Conservation (phyloP, 768 basidiomycete genomes). For the Pisolithus marmoratus region DNA sequence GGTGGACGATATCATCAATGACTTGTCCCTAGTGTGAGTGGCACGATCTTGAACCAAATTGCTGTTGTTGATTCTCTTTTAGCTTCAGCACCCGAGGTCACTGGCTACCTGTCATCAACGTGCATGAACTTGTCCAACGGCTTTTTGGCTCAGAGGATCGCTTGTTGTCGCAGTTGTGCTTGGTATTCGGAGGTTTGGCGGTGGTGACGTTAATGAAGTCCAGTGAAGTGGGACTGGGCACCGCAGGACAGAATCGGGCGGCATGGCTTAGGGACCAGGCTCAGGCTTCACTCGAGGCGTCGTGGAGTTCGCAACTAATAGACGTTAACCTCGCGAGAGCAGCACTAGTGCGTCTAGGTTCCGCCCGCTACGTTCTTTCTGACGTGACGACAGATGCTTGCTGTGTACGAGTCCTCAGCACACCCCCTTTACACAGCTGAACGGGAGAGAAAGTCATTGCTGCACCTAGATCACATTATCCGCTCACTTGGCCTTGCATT, state of each 20-base stretch:
- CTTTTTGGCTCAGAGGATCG: conserved; percentile 50
- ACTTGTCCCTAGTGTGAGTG: conserved; percentile 49
- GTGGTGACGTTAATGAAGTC: conserved; percentile 69
- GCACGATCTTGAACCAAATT: not conserved
- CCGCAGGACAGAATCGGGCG: conserved; percentile 51
- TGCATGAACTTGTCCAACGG: conserved; percentile 46
- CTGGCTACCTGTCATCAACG: conserved; percentile 65
- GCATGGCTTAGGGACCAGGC: conserved; percentile 53
- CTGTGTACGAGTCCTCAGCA: conserved; percentile 71
- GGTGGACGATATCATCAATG: conserved; percentile 42
- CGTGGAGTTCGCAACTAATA: conserved; percentile 46
- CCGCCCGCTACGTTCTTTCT: conserved; percentile 2
- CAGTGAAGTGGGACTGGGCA: conserved; percentile 56
- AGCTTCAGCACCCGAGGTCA: conserved; percentile 63
- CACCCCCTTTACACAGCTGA: conserved; percentile 60
- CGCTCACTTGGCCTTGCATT: conserved; percentile 48
- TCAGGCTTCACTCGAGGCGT: conserved; percentile 45
- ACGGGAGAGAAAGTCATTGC: conserved; percentile 47
- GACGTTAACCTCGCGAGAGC: conserved; percentile 68
- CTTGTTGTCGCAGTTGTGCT: conserved; percentile 58
- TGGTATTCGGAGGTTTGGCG: conserved; percentile 64
- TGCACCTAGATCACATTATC: conserved; percentile 61
- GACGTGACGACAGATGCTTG: conserved; percentile 50
- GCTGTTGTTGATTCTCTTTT: conserved; percentile 8
- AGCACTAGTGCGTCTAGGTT: conserved; percentile 46